Evolutionary conservation across 768 basidiomycete species (phyloP), one percentile per base, ranked within the genome.

Genomic region (Phanerochaete carnosa): DNA sequence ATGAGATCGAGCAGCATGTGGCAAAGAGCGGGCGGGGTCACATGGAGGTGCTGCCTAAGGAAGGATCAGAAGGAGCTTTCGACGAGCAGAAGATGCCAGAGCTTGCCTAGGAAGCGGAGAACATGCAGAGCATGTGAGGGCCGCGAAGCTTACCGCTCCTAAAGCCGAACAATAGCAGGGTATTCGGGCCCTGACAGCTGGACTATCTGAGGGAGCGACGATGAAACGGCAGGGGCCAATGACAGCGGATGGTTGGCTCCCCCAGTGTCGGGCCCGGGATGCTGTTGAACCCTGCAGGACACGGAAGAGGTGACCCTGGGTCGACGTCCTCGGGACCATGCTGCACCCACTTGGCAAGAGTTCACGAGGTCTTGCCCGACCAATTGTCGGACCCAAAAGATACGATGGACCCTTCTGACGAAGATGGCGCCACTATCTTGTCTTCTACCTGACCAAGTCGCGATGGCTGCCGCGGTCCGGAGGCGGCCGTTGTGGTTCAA

Each of bases 331-430:
- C 35, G 54, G 2, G n/a, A 26, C n/a, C 55, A 57, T 19, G 35
- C 47, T 30, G 45, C 29, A 28, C 45, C 47, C 19, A 33, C 62
- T 59, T 62, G 62, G 50, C 53, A 39, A 32, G 37, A 49, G 62
- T 55, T 58, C 62, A 62, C 62, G 62, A 62, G 62, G 62, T 37
- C 57, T 23, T 4, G 9, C 4, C 46, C 62, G 62, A 59, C 57
- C 62, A 32, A 59, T 62, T 62, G 26, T 62, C 62, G 62, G 62
- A 62, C 28, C 30, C 32, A 46, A 30, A 19, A 57, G 62, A 55
- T 51, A 53, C 45, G 49, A 23, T 43, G n/a, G 19, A 43, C 35
- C 37, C 62, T 58, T 62, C 57, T 59, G 62, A 55, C 52, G 50
- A 23, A 23, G 29, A 15, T 35, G 26, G 50, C 25, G 47, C 16